Base-by-base conservation (phyloP, 2,329 filamentous ascomycete species). In the Escovopsis weberi region DNA sequence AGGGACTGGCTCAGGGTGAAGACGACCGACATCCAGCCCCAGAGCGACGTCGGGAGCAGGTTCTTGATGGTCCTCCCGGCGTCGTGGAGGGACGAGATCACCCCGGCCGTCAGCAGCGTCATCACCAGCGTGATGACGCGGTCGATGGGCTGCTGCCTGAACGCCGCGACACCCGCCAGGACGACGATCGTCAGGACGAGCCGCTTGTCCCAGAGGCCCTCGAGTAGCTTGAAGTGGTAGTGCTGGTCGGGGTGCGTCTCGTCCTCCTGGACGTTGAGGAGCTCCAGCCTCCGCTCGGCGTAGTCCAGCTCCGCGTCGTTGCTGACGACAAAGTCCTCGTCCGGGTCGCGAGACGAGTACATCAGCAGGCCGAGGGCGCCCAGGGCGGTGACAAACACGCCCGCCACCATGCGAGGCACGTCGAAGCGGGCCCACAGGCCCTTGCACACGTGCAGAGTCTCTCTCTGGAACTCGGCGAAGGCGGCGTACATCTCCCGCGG, bases 351-450 rank as follows among this genome's bases (percentile, higher is more conserved):
- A 15, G 74, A 73, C 8, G 85, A 78, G 59, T 93, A 95, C 39
- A 89, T 64, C 1, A 83, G 65, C 41, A 96, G 67, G 5, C 82
- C 62, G 2, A 79, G 50, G 19, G 95, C 71, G 3, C 83, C 79
- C 23, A 75, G 63, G 3, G 75, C 69, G 47, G 93, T 74, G 42
- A 94, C 74, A 0, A 61, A 58, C 33, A 96, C 78, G 38, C 91
- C 91, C 48, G 82, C 70, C 12, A 82, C 55, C 87, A 98, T 98
- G 57, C 82, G 84, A 2, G 77, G 71, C 18, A 94, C 69, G 58
- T 98, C 86, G 52, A 98, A 98, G 33, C 84, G 78, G 19, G 91
- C 87, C 91, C 91, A 98, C 12, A 96, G 67, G 34, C 72, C 74
- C 57, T 87, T 84, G 65, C 85, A 96, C 11, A 89, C 72, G 26